phyloP scores from a whole-genome alignment of 352 stramenopile genomes.

The Plasmopara muralis region DNA sequence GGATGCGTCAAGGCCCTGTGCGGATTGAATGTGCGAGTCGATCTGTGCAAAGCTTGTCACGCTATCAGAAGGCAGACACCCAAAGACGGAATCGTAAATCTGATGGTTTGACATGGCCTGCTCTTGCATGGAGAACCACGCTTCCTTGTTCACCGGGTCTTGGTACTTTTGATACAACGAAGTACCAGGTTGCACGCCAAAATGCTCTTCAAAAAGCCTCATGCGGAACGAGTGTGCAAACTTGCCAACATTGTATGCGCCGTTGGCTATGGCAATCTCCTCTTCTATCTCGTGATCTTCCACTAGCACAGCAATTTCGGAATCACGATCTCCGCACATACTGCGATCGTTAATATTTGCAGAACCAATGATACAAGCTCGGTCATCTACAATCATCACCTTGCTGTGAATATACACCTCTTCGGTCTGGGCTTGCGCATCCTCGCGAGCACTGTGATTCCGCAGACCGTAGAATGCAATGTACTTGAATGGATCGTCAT shows the following conservation, averaged over 20 bases:
- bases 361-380: slow-evolving; percentile 70
- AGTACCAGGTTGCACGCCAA: slow-evolving; percentile 47
- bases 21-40: slow-evolving; percentile 35
- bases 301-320: slow-evolving; percentile 81
- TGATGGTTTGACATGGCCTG: slow-evolving; percentile 79
- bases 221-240: slow-evolving; percentile 84
- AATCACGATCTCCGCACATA: slow-evolving; percentile 82
- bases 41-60: slow-evolving; percentile 70
- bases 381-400: slow-evolving; percentile 86
- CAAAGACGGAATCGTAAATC: slow-evolving; percentile 81
- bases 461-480: slow-evolving; percentile 82
- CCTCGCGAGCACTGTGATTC: slow-evolving; percentile 39
- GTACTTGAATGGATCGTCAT: slow-evolving; percentile 82
- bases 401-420: slow-evolving; percentile 89
- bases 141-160: slow-evolving; percentile 52
- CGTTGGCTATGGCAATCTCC: slow-evolving; percentile 37
- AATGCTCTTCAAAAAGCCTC: slow-evolving; percentile 83
- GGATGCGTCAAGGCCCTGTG: slow-evolving; percentile 24
- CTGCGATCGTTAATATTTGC: slow-evolving; percentile 87
- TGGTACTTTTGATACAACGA: slow-evolving; percentile 47
- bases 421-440: slow-evolving; percentile 49
- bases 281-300: slow-evolving; percentile 73
- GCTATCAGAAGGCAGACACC: slow-evolving; percentile 68
- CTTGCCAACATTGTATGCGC: slow-evolving; percentile 53
- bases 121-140: slow-evolving; percentile 81